These are phyloP conservation scores for Fusarium illudens DNA, from an alignment of 2,329 filamentous ascomycete species.

Conservation along the genomic window DNA sequence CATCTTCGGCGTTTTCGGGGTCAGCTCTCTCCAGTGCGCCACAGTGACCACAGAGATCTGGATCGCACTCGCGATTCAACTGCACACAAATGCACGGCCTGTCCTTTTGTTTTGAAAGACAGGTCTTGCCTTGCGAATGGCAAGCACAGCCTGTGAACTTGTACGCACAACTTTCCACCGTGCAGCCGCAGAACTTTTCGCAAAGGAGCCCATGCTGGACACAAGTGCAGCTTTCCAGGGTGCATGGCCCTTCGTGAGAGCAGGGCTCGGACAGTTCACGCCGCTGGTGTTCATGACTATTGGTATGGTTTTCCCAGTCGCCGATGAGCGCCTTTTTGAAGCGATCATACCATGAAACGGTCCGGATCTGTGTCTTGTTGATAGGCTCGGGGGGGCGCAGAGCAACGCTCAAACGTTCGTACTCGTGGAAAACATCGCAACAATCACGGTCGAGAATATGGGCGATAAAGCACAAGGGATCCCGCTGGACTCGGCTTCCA, in stretches of 20 bases:
- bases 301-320: constrained; percentile 65
- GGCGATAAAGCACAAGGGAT: constrained; percentile 59
- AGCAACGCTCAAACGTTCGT: constrained; percentile 37
- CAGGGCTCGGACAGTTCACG: constrained; percentile 71
- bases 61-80: constrained; percentile 82
- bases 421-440: constrained; percentile 57
- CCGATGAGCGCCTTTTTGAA: constrained; percentile 62
- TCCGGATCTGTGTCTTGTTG: constrained; percentile 52
- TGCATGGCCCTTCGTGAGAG: constrained; percentile 74
- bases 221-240: constrained; percentile 68
- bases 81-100: constrained; percentile 74
- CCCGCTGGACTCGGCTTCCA: constrained; percentile 51
- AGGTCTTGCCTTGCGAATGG: constrained; percentile 66
- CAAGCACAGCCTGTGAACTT: constrained; percentile 76
- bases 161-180: constrained; percentile 65
- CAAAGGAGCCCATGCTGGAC: constrained; percentile 69
- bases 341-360: constrained; percentile 65
- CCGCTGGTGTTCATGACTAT: constrained; percentile 63
- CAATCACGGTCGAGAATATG: constrained; percentile 61
- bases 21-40: constrained; percentile 75
- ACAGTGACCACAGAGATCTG: constrained; percentile 75
- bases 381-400: constrained; percentile 37
- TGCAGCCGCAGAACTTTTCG: constrained; percentile 75
- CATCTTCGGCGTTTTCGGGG: constrained; percentile 70
- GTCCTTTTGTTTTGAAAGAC: constrained; percentile 64